Evolutionary conservation across 371 early-diverging fungal species (phyloP), one percentile per base, ranked within the genome.

Genomic region (Nematocida minor): DNA sequence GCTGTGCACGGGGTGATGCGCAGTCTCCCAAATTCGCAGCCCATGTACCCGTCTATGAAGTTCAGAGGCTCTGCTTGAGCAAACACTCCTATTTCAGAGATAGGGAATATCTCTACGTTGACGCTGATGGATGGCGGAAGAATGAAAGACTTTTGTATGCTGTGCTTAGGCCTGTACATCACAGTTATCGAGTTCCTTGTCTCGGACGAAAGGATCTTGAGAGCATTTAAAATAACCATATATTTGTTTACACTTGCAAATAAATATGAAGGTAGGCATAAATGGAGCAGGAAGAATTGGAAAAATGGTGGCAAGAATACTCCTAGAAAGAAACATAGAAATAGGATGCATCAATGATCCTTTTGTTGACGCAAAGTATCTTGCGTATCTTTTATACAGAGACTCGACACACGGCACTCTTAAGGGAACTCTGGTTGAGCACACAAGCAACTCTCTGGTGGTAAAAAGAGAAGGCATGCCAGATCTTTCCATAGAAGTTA

Each of bases 201-300:
- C 25, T 63, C 77, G 29, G 64, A 29, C 38, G 71, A 60, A 29
- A 74, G 66, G n/a, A 74, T 40, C 51, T 74, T 74, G 49, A 74
- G 64, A 25, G 77, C 18, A 49, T 74, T 66, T 38, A 49, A 46
- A 36, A 60, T 27, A 42, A 74, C 41, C 77, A 74, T 74, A 67
- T 62, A 49, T 74, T 74, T 60, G 60, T 74, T 74, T 62, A 53
- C 46, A 53, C 4, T 20, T 7, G 14, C 22, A 63, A 70, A 63
- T 42, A 38, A 60, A 57, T 46, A 82, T 89, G 82, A 87, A 90
- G 84, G 88, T 93, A 81, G 93, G 93, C 83, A 93, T 94, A 86
- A 94, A 93, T 88, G 94, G 94, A 84, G 92, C 92, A 87, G 93
- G 93, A 86, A 91, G 96, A 86, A 96, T 96, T 82, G 97, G 98